Percentiles rank a stretch among this genome's conserved stretches.
phyloP scores from a whole-genome alignment of 1,284 basidiomycete species.

The Cutaneotrichosporon sp. region DNA sequence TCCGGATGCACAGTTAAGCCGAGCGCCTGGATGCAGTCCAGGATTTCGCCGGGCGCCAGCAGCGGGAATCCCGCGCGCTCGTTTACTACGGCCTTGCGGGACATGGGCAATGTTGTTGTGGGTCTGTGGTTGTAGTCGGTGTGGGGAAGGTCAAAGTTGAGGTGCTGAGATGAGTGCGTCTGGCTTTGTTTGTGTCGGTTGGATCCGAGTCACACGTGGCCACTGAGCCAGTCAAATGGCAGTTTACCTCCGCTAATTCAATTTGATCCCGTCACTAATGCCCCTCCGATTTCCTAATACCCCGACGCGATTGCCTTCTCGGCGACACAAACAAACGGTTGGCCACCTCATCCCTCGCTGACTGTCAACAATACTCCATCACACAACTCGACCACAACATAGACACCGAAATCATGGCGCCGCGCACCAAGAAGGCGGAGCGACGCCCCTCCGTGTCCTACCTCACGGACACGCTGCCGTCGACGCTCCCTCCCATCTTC shows the following conservation, averaged over 20 bases:
- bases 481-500: constrained; percentile 63
- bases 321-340: constrained; percentile 14
- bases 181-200: constrained; percentile 13
- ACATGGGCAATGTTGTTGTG: not conserved
- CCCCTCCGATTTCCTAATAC: not conserved
- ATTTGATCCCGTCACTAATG: not conserved
- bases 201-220: too few species aligned
- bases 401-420: constrained; percentile 30
- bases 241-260: constrained; percentile 4
- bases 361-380: not conserved
- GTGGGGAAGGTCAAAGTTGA: not conserved
- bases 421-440: constrained; percentile 8
- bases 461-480: constrained; percentile 44
- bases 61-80: constrained; percentile 39
- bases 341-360: not conserved
- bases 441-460: constrained; percentile 33
- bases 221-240: not conserved
- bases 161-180: not conserved
- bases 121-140: not conserved
- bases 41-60: constrained; percentile 31
- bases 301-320: constrained; percentile 16
- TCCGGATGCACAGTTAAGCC: constrained; percentile 61
- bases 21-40: constrained; percentile 41
- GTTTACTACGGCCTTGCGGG: constrained; percentile 26
- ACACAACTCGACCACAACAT: constrained; percentile 3